Evolutionary conservation across 306 rosid species (phyloP).

Genomic region (Abrus pulchellus): DNA sequence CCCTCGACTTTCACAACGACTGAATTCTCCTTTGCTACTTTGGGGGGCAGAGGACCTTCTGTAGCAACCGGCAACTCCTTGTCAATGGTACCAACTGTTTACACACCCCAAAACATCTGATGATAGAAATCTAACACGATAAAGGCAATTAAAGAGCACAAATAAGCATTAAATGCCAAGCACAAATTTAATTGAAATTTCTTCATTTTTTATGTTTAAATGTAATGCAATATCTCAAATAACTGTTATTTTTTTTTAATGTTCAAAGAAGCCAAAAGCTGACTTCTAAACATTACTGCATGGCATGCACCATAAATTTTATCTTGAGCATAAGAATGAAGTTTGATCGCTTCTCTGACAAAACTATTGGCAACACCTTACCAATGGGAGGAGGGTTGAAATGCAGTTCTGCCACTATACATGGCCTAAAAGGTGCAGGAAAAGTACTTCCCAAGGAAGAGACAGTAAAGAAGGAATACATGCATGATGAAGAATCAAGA

Average conservation of each 20-base stretch:
- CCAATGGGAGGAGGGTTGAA: neutral
- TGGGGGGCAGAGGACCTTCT: conserved; percentile 37
- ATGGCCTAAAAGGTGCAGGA: neutral
- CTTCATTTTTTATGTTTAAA: conserved; percentile 13
- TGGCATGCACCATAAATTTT: conserved; percentile 16
- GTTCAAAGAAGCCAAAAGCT: conserved; percentile 16
- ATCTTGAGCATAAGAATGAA: conserved; percentile 11
- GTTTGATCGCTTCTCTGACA: conserved; percentile 21
- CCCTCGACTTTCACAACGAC: conserved; percentile 52
- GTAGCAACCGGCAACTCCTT: conserved; percentile 56
- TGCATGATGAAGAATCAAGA: conserved; percentile 4
- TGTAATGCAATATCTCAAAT: conserved; percentile 10
- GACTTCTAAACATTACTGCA: conserved; percentile 9
- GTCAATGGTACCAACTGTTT: conserved; percentile 59
- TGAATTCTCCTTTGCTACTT: conserved; percentile 50
- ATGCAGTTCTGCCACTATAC: conserved; percentile 27
- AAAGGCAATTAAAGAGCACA: conserved; percentile 29
- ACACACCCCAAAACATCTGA: conserved; percentile 48
- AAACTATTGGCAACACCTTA: conserved; percentile 9
- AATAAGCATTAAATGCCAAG: conserved; percentile 25
- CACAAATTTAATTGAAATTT: conserved; percentile 23
- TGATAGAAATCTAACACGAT: conserved; percentile 27
- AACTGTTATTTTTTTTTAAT: conserved; percentile 1
- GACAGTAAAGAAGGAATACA: neutral
- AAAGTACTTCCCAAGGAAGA: neutral